These are phyloP conservation scores for Cyberlindnera euphorbiae DNA, from an alignment of 805 yeast species.

Conservation along the genomic window DNA sequence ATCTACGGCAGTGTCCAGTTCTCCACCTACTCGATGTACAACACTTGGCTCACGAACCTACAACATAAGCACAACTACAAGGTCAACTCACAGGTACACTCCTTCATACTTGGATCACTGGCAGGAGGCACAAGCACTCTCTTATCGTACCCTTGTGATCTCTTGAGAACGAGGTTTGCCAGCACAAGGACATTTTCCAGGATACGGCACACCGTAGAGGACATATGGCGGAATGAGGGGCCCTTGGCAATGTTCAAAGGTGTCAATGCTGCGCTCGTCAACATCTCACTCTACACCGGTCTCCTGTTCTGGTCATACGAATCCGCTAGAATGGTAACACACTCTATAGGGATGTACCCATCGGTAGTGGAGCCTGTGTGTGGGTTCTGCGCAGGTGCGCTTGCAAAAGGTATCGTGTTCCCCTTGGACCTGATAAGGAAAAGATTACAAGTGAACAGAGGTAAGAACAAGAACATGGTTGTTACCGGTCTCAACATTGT, in stretches of 20 bases:
- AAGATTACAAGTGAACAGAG: constrained; percentile 61
- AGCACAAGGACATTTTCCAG: constrained; percentile 40
- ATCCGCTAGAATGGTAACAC: constrained; percentile 19
- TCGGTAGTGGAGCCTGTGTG: constrained; percentile 46
- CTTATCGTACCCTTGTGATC: constrained; percentile 83
- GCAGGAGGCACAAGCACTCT: constrained; percentile 76
- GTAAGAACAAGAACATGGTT: constrained; percentile 27
- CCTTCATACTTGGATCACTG: constrained; percentile 60
- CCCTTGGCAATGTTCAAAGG: constrained; percentile 46
- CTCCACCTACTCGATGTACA: constrained; percentile 57
- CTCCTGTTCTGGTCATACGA: constrained; percentile 70
- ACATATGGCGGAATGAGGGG: constrained; percentile 38
- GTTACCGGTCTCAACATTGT: constrained; percentile 34
- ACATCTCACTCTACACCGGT: constrained; percentile 70
- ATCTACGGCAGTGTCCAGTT: constrained; percentile 85
- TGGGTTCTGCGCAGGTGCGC: constrained; percentile 71
- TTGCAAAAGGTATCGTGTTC: constrained; percentile 69
- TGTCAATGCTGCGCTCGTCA: constrained; percentile 43
- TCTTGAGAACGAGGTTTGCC: constrained; percentile 81
- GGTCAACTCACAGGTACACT: constrained; percentile 28
- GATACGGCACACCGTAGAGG: constrained; percentile 25
- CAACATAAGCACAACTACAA: constrained; percentile 15
- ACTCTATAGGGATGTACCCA: constrained; percentile 10
- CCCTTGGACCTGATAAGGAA: constrained; percentile 85
- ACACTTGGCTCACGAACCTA: constrained; percentile 36